Evolutionary conservation across 2,329 filamentous ascomycete genomes (phyloP), one percentile per base, ranked within the genome.

Genomic region (Leptosphaerulina australis): DNA sequence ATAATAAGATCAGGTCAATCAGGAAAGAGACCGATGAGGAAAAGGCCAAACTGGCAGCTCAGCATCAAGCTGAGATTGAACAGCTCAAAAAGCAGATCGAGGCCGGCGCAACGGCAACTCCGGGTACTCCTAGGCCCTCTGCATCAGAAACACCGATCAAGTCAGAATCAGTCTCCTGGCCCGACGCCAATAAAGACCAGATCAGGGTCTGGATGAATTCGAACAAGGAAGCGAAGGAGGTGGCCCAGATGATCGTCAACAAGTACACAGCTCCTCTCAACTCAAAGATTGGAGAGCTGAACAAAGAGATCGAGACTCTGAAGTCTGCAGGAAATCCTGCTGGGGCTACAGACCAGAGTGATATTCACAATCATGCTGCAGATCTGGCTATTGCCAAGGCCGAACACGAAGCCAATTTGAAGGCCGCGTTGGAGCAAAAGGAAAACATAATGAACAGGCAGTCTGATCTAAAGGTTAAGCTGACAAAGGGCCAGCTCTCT

Each of bases 401-500:
- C 21, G 76, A 74, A 37, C 71, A 77, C 52, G 68, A 71, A 40
- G 65, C 71, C 15, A 70, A 69, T 10, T 62, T 73, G 43, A 70
- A 71, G 48, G 55, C 72, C 44, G 71, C 60, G 26, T 28, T 76
- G 34, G 56, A 65, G 15, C 64, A 60, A 47, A 69, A 67, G 12
- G 61, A 67, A n/a, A 77, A 79, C 44, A 82, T 86, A 55, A 81
- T 88, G 69, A 87, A 30, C 36, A 59, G 45, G 26, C 60, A 86
- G 3, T 83, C 88, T 41, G 81, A 88, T 54, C 82, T 64, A 38
- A 64, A 94, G 75, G 85, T 86, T 68, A 88, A 95, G 84, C 78
- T 85, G 5, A 87, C 93, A 60, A 89, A 87, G 61, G 85, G 56
- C 1, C 54, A 87, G 67, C 75, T 81, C 36, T 83, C 81, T 55